Base-by-base conservation (phyloP, 345 rosid genomes). In the Bruguiera parviflora region DNA sequence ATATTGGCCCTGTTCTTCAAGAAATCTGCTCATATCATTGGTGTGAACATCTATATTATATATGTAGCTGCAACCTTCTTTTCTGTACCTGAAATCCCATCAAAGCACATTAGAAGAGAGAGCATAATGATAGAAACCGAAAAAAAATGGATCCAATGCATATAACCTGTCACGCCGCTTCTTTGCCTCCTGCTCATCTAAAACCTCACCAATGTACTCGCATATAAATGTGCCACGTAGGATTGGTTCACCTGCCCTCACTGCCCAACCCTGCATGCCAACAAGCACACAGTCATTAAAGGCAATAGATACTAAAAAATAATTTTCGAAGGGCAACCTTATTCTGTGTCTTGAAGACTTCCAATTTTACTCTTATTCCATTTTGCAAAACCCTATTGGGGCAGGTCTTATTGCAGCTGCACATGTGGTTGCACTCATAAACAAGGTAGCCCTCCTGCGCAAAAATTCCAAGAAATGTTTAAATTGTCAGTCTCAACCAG, bases 381-480 rank as follows among this genome's bases (percentile, higher is more conserved):
- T 89, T 89, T 82, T 96, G 97, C 79, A 92, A 84, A 75, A 92
- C 91, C 75, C 99, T 89, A 66, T 96, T 90, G 4, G 85, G 86
- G 81, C 98, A 96, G 67, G 84, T 71, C 77, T 77, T 81, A 61
- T 75, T 78, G 87, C 98, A 96, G 75, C 85, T 71, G 70, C 99
- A 92, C 85, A 80, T 77, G 37, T 63, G 73, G 82, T 87, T 96
- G 85, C 99, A 96, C 87, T 96, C 99, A 67, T 96, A 90, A 73
- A 96, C 94, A 67, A 94, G 90, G 78, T 96, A 92, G 74, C 99
- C 97, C 83, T 90, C 98, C 98, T 92, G 85, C 82, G 80, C 28
- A 43, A 43, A 43, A 43, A 55, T 71, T 80, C 55, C 43, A 70
- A 63, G 51, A 61, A 33, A 73, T 51, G 32, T 24, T 15, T 15